Percentiles rank a stretch among this genome's conserved stretches.
Conservation (phyloP, 192 early-diverging fungal genomes). For the Linnemannia schmuckeri region DNA sequence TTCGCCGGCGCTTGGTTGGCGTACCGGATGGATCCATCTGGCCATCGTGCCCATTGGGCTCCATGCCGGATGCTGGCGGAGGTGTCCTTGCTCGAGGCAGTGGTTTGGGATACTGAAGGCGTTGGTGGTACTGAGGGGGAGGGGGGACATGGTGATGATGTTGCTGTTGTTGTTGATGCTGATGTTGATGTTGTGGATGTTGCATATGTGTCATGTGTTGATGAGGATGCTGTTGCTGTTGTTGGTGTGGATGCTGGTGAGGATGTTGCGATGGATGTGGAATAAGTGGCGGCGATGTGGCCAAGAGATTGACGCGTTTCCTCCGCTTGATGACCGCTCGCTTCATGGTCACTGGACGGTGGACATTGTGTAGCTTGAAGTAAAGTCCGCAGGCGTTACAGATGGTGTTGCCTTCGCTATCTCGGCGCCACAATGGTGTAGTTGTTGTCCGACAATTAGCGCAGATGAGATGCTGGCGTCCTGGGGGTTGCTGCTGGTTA, state of each 20-base stretch:
- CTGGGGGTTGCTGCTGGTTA: slow-evolving; percentile 72
- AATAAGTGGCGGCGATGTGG: slow-evolving; percentile 40
- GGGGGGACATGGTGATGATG: slow-evolving; percentile 14
- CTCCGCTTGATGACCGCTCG: slow-evolving; percentile 80
- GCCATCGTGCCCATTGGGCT: slow-evolving; percentile 20
- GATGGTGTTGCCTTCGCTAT: slow-evolving; percentile 79
- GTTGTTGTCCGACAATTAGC: slow-evolving; percentile 83
- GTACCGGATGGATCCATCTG: slow-evolving; percentile 2
- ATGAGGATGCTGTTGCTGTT: slow-evolving; percentile 29
- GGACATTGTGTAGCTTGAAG: slow-evolving; percentile 86
- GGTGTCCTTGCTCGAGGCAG: slow-evolving; percentile 31
- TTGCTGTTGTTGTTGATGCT: slow-evolving; percentile 17
- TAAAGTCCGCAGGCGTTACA: slow-evolving; percentile 94
- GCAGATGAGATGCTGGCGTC: slow-evolving; percentile 69
- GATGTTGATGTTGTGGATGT: slow-evolving; percentile 10
- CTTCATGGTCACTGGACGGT: slow-evolving; percentile 87
- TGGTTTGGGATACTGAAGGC: slow-evolving; percentile 42
- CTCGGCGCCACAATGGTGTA: slow-evolving; percentile 86
- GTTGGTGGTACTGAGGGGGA: slow-evolving; percentile 25
- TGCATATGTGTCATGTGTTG: slow-evolving; percentile 7
- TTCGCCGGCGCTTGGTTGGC: not conserved
- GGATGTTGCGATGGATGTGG: slow-evolving; percentile 21
- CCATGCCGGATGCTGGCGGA: slow-evolving; percentile 12
- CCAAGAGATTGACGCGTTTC: slow-evolving; percentile 65
- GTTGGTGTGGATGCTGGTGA: slow-evolving; percentile 16